A percentile compares a stretch with the other conserved stretches of the same genome.
Conservation (phyloP, 2,329 filamentous ascomycete species). For the Xylaria sp. region DNA sequence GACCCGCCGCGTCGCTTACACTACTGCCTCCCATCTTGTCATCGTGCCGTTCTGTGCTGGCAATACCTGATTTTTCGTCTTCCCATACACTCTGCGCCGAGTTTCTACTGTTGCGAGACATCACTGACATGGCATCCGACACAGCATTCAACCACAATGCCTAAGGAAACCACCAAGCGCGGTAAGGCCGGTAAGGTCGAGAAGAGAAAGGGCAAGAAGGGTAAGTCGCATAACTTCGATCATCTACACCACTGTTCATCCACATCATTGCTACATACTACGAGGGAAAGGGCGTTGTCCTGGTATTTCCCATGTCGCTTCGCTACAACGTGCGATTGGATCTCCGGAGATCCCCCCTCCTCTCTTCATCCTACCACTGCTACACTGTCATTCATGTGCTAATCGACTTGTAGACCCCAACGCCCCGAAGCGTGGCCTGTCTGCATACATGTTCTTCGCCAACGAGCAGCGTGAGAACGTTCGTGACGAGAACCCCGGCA, state of each 20-base stretch:
- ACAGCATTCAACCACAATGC: slow-evolving; percentile 52
- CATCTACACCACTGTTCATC: no score
- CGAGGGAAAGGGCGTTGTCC: no score
- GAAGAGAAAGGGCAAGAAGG: slow-evolving; percentile 63
- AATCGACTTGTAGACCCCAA: slow-evolving; percentile 91
- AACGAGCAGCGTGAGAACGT: slow-evolving; percentile 99
- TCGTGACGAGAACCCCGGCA: slow-evolving; percentile 96
- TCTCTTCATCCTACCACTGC: not conserved
- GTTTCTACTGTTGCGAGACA: not conserved
- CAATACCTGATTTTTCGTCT: no score
- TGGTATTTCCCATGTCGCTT: no score
- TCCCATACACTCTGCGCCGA: not conserved
- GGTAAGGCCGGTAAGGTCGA: slow-evolving; percentile 54
- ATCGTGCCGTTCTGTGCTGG: slow-evolving; percentile 5
- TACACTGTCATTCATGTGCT: not conserved
- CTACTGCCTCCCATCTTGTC: slow-evolving; percentile 19
- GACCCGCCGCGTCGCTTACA: slow-evolving; percentile 7
- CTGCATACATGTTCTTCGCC: slow-evolving; percentile 99
- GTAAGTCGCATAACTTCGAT: slow-evolving; percentile 48
- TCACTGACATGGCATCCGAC: slow-evolving; percentile 29
- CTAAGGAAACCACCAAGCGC: slow-evolving; percentile 61
- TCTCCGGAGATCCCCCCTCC: not conserved
- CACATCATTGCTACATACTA: not conserved
- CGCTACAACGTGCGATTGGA: no score
- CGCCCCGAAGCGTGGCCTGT: slow-evolving; percentile 98